Percentiles rank a stretch among this genome's conserved stretches.
Conservation (phyloP, 1,284 basidiomycete genomes). For the Boletus sp. region DNA sequence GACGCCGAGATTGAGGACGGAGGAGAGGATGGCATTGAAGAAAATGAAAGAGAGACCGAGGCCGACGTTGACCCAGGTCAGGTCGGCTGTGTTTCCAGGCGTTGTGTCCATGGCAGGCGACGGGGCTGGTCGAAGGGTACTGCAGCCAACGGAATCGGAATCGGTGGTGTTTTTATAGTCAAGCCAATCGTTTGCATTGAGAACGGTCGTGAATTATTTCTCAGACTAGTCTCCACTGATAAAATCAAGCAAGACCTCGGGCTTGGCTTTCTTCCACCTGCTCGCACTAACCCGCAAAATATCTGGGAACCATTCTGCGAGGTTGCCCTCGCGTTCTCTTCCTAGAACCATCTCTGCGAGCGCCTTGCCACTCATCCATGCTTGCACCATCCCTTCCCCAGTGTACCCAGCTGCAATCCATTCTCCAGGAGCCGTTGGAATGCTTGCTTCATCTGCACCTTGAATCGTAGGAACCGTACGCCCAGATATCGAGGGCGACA, state of each 20-base stretch:
- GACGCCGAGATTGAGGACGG: slow-evolving; percentile 62
- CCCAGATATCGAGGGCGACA: slow-evolving; percentile 36
- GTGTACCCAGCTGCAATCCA: slow-evolving; percentile 42
- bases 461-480: slow-evolving; percentile 25
- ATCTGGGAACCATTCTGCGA: slow-evolving; percentile 45
- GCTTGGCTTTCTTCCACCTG: slow-evolving; percentile 42
- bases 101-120: slow-evolving; percentile 22
- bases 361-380: slow-evolving; percentile 34
- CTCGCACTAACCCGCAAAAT: slow-evolving; percentile 36
- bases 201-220: not conserved
- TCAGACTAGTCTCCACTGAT: slow-evolving; percentile 5
- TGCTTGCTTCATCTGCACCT: not conserved
- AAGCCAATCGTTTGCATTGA: slow-evolving; percentile 3
- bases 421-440: slow-evolving; percentile 38
- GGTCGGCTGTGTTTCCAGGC: slow-evolving; percentile 23
- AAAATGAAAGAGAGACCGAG: slow-evolving; percentile 72
- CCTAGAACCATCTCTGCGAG: slow-evolving; percentile 35
- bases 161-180: not conserved
- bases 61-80: slow-evolving; percentile 68
- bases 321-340: slow-evolving; percentile 32
- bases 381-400: slow-evolving; percentile 36
- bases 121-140: too few species aligned
- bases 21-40: slow-evolving; percentile 61
- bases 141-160: too few species aligned
- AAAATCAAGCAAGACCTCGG: slow-evolving; percentile 30